phyloP scores from a whole-genome alignment of 2,329 filamentous ascomycete genomes.

The Monosporascus sp. region DNA sequence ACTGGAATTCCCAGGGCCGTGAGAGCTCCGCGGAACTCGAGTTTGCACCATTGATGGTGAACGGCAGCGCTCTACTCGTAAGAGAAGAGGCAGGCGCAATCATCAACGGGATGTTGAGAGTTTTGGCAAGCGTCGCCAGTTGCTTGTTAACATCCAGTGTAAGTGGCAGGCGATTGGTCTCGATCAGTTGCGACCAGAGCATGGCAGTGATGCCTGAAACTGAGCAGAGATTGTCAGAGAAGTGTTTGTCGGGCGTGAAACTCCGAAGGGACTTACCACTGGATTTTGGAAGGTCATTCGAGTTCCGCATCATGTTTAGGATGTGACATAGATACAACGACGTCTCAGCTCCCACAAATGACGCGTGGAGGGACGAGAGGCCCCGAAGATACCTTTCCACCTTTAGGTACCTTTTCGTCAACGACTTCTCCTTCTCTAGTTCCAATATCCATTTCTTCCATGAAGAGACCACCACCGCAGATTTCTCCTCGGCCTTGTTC shows the following conservation, averaged over 20 bases:
- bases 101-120: constrained; percentile 6
- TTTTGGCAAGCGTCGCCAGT: constrained; percentile 4
- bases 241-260: not conserved
- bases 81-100: not conserved
- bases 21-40: not conserved
- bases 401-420: constrained; percentile 41
- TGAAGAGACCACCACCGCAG: constrained; percentile 27
- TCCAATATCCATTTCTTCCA: constrained; percentile 40
- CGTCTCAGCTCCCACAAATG: constrained; percentile 27
- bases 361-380: constrained; percentile 29
- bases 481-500: constrained; percentile 25
- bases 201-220: constrained; percentile 10
- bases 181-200: constrained; percentile 12
- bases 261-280: constrained; percentile 8
- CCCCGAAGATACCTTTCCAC: constrained; percentile 40
- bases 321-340: constrained; percentile 31
- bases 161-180: constrained; percentile 6
- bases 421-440: constrained; percentile 39
- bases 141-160: constrained; percentile 8
- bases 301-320: constrained; percentile 13
- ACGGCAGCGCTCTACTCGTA: not conserved
- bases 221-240: not conserved
- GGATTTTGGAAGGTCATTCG: not conserved
- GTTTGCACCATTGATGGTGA: not conserved
- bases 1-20: constrained; percentile 53